These are phyloP conservation scores for Moesziomyces antarcticus DNA, from an alignment of 1,284 basidiomycete species.

Conservation along the genomic window DNA sequence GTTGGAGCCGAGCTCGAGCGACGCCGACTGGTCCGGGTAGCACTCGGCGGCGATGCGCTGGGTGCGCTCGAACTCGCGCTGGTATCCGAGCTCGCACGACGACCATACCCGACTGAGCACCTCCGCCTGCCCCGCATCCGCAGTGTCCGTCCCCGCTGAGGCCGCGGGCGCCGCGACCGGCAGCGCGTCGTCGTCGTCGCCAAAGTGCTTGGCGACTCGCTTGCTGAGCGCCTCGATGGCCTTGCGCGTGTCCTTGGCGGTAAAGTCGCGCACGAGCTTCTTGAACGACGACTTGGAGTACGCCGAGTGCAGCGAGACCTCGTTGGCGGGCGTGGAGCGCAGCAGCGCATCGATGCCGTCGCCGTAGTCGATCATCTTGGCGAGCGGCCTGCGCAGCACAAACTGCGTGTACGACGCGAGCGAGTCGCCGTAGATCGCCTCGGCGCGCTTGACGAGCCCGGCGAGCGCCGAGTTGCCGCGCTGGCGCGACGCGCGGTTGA, in stretches of 20 bases:
- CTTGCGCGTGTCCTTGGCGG: conserved; percentile 86
- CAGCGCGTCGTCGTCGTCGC: conserved; percentile 72
- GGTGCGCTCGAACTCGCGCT: conserved; percentile 43
- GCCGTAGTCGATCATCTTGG: conserved; percentile 91
- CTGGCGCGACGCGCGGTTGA: conserved; percentile 72
- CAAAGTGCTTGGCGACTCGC: conserved; percentile 94
- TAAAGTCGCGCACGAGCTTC: conserved; percentile 86
- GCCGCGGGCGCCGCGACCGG: neutral
- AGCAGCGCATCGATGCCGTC: conserved; percentile 88
- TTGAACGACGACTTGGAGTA: conserved; percentile 83
- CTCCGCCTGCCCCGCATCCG: conserved; percentile 17
- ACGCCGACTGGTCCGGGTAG: conserved; percentile 30
- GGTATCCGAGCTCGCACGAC: conserved; percentile 45
- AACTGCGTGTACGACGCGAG: conserved; percentile 85
- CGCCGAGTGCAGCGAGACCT: conserved; percentile 80
- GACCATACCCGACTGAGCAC: conserved; percentile 50
- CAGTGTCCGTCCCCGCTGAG: neutral
- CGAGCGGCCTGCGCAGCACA: conserved; percentile 85
- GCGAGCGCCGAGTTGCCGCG: conserved; percentile 69
- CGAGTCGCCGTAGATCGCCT: conserved; percentile 87
- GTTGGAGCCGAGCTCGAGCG: conserved; percentile 20
- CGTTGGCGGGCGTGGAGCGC: conserved; percentile 81
- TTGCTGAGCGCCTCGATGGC: conserved; percentile 84
- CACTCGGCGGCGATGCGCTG: conserved; percentile 42
- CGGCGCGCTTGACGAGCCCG: conserved; percentile 79